Evolutionary conservation across 768 basidiomycete species (phyloP), one percentile per base, ranked within the genome.

Genomic region (Termitomyces sp.): DNA sequence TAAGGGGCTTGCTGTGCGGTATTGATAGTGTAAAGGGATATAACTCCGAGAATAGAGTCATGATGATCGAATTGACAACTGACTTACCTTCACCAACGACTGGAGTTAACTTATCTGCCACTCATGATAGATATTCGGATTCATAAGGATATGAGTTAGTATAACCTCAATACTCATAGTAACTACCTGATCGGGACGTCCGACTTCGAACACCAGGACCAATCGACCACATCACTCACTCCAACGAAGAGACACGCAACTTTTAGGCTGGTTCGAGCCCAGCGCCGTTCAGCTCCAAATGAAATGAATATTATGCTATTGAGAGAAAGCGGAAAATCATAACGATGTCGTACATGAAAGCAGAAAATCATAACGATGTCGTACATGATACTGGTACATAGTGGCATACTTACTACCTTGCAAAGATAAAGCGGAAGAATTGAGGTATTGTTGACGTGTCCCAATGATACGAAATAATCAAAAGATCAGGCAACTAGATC

Each of bases 391-490:
- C 55, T 46, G n/a, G 20, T 54, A 46, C 55, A 34, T n/a, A 14
- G 31, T 20, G 8, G 54, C 76, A 77, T 51, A 78, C 25, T 25
- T 25, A 25, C 25, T 25, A 25, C 25, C 25, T 25, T 25, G 25
- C 25, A 17, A 17, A 15, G 7, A 40, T 14, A 42, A 42, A 42
- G 6, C 1, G 1, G 6, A 42, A 42, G 40, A 42, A 4, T 15
- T 14, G 38, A 40, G 38, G 11, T 2, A 10, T 40, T 14, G 37
- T 25, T 45, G 12, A 36, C 6, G 14, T 34, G 36, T 12, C 17
- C 25, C 29, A 62, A 17, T n/a, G 42, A 49, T 11, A 36, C 40
- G 4, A 43, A 17, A 1, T 36, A 15, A 32, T 31, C 15, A 36
- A 60, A 32, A 42, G 47, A 56, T n/a, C 29, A 58, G 38, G 12